phyloP scores from a whole-genome alignment of 148 eudicot genomes.

The Rhododendron ovatum region DNA sequence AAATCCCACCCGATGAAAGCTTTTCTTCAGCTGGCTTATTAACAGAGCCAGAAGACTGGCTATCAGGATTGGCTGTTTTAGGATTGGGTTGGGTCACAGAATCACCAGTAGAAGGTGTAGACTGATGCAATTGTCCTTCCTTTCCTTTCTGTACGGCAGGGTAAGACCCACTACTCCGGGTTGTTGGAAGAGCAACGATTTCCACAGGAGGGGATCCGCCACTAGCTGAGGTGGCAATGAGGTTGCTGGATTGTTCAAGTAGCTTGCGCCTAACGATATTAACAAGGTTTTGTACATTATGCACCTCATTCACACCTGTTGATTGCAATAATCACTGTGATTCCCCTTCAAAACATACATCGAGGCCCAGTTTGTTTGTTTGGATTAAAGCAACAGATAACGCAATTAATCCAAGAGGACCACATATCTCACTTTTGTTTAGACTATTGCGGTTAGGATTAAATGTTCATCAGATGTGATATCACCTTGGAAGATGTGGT shows the following conservation, averaged over 20 bases:
- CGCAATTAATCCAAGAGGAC: background rate
- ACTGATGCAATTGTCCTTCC: constrained; percentile 20
- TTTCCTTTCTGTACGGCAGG: constrained; percentile 48
- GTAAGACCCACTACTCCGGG: constrained; percentile 81
- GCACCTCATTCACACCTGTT: constrained; percentile 40
- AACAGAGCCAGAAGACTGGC: background rate
- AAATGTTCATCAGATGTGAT: background rate
- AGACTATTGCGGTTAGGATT: background rate
- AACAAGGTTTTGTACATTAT: constrained; percentile 21
- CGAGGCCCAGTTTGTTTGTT: background rate
- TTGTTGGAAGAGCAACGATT: constrained; percentile 31
- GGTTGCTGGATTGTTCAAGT: constrained; percentile 64
- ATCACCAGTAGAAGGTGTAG: constrained; percentile 17
- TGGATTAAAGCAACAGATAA: background rate
- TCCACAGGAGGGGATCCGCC: constrained; percentile 20
- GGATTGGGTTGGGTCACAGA: constrained; percentile 13
- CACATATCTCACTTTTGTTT: background rate
- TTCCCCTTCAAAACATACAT: background rate
- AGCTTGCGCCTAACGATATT: constrained; percentile 45
- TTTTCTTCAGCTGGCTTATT: constrained; percentile 6
- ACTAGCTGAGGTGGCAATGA: constrained; percentile 49
- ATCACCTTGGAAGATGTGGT: background rate
- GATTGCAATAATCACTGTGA: background rate
- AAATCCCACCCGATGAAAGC: constrained; percentile 15
- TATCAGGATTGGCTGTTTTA: constrained; percentile 14